phyloP scores from a whole-genome alignment of 2,329 filamentous ascomycete species.

The Claviceps humidiphila region DNA sequence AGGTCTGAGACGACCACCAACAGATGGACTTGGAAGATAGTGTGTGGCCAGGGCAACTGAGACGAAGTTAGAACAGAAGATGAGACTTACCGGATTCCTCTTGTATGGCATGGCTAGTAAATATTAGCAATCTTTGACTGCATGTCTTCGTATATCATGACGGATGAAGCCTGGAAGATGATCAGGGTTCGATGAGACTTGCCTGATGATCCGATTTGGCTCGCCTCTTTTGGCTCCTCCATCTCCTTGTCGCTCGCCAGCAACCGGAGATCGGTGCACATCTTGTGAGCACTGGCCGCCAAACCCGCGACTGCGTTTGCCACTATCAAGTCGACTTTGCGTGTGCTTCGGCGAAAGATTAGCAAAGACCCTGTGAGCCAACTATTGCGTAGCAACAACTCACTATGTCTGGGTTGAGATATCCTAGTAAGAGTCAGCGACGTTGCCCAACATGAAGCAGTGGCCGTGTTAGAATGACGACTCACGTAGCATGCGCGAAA shows the following conservation, averaged over 20 bases:
- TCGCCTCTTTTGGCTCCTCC: conserved; percentile 70
- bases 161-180: not conserved
- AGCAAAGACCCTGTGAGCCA: conserved; percentile 1
- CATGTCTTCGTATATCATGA: not conserved
- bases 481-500: conserved; percentile 33
- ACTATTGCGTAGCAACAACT: conserved; percentile 2
- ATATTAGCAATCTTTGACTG: conserved; percentile 32
- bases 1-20: too few relatives aligned
- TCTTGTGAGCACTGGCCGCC: conserved; percentile 60
- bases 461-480: conserved; percentile 49
- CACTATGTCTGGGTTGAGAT: conserved; percentile 52
- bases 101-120: conserved; percentile 18
- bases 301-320: conserved; percentile 69
- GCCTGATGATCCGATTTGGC: conserved; percentile 52
- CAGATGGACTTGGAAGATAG: too few relatives aligned
- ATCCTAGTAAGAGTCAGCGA: conserved; percentile 4
- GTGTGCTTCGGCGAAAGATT: conserved; percentile 27
- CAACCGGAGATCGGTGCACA: conserved; percentile 61
- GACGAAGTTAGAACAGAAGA: not conserved
- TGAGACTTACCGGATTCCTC: conserved; percentile 8
- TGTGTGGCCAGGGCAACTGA: not conserved
- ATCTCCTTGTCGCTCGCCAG: conserved; percentile 68
- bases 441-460: conserved; percentile 11
- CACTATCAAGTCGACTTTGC: conserved; percentile 73
- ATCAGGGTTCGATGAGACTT: not conserved